Evolutionary conservation across 768 basidiomycete genomes (phyloP).

Genomic region (Leucocoprinus birnbaumii): DNA sequence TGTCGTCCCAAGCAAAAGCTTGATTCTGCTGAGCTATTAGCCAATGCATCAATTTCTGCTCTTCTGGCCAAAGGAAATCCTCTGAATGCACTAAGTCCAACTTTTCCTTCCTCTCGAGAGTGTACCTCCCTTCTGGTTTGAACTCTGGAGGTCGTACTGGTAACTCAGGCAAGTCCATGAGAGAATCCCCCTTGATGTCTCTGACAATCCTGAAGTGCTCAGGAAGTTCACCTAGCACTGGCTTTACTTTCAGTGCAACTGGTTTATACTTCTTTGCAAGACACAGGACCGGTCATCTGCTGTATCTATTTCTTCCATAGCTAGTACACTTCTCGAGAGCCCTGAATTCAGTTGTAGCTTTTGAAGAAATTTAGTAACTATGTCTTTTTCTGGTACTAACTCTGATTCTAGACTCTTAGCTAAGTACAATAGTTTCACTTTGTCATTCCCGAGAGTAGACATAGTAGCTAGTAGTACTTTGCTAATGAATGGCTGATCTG

Average conservation of each 20-base stretch:
- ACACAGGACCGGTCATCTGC: not conserved
- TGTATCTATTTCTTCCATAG: not conserved
- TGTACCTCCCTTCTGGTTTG: constrained; percentile 21
- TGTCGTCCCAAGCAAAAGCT: constrained; percentile 19
- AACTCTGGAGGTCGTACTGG: constrained; percentile 17
- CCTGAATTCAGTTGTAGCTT: too few species aligned
- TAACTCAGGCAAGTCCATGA: constrained; percentile 20
- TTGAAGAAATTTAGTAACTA: too few species aligned
- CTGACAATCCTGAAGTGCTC: constrained; percentile 22
- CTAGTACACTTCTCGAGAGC: too few species aligned
- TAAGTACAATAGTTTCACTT: not conserved
- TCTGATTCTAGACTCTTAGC: not conserved
- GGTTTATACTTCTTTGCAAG: constrained; percentile 27
- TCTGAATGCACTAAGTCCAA: constrained; percentile 18
- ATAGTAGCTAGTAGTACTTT: not conserved
- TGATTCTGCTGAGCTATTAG: constrained; percentile 12
- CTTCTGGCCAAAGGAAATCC: constrained; percentile 17
- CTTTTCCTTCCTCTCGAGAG: constrained; percentile 17
- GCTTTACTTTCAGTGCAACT: constrained; percentile 23
- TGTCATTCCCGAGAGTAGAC: not conserved
- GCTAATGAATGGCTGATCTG: not conserved
- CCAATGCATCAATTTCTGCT: constrained; percentile 16
- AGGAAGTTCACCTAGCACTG: constrained; percentile 19
- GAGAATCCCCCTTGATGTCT: constrained; percentile 24
- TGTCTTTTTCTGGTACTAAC: too few species aligned